Base-by-base conservation (phyloP, 169 alveolate genomes). In the Plasmodium yoelii region DNA sequence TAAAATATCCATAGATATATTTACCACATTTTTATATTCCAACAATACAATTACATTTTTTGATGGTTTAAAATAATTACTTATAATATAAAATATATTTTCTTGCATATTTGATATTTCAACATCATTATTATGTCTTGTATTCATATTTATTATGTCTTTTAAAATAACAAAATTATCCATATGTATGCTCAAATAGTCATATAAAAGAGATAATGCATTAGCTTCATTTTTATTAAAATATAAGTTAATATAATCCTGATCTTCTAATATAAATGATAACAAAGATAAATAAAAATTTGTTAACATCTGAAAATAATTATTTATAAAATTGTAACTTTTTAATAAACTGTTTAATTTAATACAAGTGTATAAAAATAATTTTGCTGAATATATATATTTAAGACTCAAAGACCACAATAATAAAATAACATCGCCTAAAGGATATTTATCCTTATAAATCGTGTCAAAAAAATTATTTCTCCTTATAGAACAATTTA, bases 381-480 rank as follows among this genome's bases (percentile, higher is more conserved):
- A 70, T 70, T 86, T 49, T 47, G 91, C 91, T 49, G 87, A 70
- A 55, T 86, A 86, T 22, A 86, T 86, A 56, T 70, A 61, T 39
- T 86, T 86, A 56, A 69, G 75, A 70, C 91, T 57, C 22, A 86
- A 34, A 15, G 91, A 86, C 91, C 91, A 86, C 5, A 61, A 19
- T 19, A 60, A 22, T 86, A 86, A 26, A 86, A 70, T 59, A 1
- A 82, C 18, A 59, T 82, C 56, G 4, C 68, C 75, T n/a, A 67
- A 56, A 28, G 90, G 24, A 34, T 34, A 34, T 34, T 34, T 34
- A 34, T 34, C 42, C 42, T 34, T 34, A 47, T 13, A 82, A 47
- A 28, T 55, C 9, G n/a, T 82, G 47, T 28, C 9, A 15, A 63
- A 2, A 15, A 44, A 19, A n/a, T 64, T 19, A 7, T 19, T 22